phyloP scores from a whole-genome alignment of 1,284 basidiomycete genomes.

The Boletellus sp. region DNA sequence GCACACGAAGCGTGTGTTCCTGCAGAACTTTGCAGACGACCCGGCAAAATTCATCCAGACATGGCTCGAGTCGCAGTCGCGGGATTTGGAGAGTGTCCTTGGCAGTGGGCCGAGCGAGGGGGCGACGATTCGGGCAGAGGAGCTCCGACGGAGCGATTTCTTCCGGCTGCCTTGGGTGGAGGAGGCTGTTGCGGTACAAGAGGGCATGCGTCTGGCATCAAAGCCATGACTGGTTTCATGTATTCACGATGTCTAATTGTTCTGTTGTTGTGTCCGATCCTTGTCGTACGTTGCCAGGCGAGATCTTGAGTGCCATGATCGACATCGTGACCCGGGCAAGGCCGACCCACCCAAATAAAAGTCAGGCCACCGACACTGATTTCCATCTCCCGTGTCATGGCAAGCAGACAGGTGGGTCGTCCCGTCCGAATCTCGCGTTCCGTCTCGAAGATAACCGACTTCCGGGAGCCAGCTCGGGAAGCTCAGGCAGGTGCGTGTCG shows the following conservation, averaged over 20 bases:
- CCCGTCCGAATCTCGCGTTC: not conserved
- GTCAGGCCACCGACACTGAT: slow-evolving; percentile 8
- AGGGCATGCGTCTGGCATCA: slow-evolving; percentile 49
- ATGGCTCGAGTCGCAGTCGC: slow-evolving; percentile 88
- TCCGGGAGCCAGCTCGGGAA: slow-evolving; percentile 52
- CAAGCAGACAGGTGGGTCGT: slow-evolving; percentile 52
- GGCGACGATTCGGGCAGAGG: slow-evolving; percentile 78
- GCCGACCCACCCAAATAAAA: slow-evolving; percentile 20
- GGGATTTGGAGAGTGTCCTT: slow-evolving; percentile 87
- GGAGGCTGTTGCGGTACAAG: slow-evolving; percentile 58
- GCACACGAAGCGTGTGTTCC: slow-evolving; percentile 83
- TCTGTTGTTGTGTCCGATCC: not conserved
- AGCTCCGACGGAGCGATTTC: slow-evolving; percentile 84
- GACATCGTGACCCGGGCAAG: slow-evolving; percentile 13
- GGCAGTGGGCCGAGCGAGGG: slow-evolving; percentile 84
- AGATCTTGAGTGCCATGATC: slow-evolving; percentile 7
- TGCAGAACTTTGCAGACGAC: slow-evolving; percentile 78
- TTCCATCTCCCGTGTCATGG: slow-evolving; percentile 39
- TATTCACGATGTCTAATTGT: not conserved
- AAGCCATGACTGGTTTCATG: slow-evolving; percentile 27
- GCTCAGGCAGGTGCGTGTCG: slow-evolving; percentile 52
- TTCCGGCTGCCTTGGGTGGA: slow-evolving; percentile 90
- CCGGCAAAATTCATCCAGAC: slow-evolving; percentile 83
- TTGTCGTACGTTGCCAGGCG: slow-evolving; percentile 3
- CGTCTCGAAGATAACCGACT: not conserved